Evolutionary conservation across 2,329 filamentous ascomycete genomes (phyloP).

Genomic region (Fusarium hostae): DNA sequence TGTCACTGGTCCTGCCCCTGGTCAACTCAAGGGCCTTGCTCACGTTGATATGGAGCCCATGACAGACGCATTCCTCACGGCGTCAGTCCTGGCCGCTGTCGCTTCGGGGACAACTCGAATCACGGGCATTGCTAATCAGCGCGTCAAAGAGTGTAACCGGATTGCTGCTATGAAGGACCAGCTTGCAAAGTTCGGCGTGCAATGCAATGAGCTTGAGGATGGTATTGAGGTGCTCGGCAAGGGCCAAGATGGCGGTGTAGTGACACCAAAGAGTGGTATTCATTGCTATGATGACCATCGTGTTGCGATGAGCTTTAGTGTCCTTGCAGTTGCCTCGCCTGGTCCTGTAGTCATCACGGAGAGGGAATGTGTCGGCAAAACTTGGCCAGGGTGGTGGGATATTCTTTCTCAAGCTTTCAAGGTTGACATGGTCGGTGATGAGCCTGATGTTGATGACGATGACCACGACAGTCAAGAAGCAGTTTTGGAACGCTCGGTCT

Average conservation of each 20-base stretch:
- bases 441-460: conserved; percentile 53
- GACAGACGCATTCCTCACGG: conserved; percentile 98
- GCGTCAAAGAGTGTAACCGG: conserved; percentile 97
- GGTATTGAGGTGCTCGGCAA: conserved; percentile 81
- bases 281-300: conserved; percentile 98
- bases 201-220: conserved; percentile 88
- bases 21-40: conserved; percentile 77
- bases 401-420: conserved; percentile 81
- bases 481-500: conserved; percentile 73
- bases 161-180: conserved; percentile 96
- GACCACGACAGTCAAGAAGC: conserved; percentile 14
- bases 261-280: conserved; percentile 72
- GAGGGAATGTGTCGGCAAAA: conserved; percentile 94
- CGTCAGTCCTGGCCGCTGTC: conserved; percentile 90
- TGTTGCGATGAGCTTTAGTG: conserved; percentile 98
- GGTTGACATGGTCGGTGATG: conserved; percentile 79
- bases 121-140: conserved; percentile 94
- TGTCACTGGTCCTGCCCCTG: conserved; percentile 85
- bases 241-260: conserved; percentile 58
- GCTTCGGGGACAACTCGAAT: conserved; percentile 87
- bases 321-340: conserved; percentile 79
- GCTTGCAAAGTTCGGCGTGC: conserved; percentile 91
- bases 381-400: conserved; percentile 99
- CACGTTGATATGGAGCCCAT: conserved; percentile 99
- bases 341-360: conserved; percentile 82